These are phyloP conservation scores for Aureobasidium lini DNA, from an alignment of 2,329 filamentous ascomycete genomes.

Conservation along the genomic window DNA sequence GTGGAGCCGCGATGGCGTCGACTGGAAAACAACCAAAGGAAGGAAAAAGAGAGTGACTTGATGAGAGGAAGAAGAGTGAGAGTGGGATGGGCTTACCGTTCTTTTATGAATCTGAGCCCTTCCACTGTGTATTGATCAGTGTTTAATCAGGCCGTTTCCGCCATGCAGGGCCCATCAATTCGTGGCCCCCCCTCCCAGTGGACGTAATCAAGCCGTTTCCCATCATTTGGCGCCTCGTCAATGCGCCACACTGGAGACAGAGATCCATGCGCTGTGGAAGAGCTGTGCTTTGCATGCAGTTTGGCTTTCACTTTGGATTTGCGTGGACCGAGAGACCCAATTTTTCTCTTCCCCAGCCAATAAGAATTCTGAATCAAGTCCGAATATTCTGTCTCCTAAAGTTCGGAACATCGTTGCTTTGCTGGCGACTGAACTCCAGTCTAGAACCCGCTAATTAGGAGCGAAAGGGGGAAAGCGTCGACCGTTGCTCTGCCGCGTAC, in stretches of 20 bases:
- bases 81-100: conserved; percentile 3
- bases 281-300: conserved; percentile 7
- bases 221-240: conserved; percentile 12
- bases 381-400: neutral
- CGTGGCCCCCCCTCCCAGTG: conserved; percentile 6
- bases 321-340: conserved; percentile 4
- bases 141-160: conserved; percentile 12
- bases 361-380: neutral
- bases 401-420: conserved; percentile 3
- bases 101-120: conserved; percentile 11
- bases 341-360: neutral
- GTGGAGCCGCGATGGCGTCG: conserved; percentile 12
- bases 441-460: conserved; percentile 7
- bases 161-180: conserved; percentile 9
- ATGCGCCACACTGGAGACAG: conserved; percentile 5
- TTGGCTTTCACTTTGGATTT: neutral
- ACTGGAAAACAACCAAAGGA: conserved; percentile 5
- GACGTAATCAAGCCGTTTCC: conserved; percentile 14
- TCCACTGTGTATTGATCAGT: neutral
- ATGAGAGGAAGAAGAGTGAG: neutral
- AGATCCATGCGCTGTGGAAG: conserved; percentile 10
- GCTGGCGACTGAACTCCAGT: neutral
- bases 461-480: neutral
- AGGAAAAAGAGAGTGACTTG: conserved; percentile 10
- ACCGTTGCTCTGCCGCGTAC: conserved; percentile 9